phyloP scores from a whole-genome alignment of 257 asterid species.

The Eustoma russellianum region DNA sequence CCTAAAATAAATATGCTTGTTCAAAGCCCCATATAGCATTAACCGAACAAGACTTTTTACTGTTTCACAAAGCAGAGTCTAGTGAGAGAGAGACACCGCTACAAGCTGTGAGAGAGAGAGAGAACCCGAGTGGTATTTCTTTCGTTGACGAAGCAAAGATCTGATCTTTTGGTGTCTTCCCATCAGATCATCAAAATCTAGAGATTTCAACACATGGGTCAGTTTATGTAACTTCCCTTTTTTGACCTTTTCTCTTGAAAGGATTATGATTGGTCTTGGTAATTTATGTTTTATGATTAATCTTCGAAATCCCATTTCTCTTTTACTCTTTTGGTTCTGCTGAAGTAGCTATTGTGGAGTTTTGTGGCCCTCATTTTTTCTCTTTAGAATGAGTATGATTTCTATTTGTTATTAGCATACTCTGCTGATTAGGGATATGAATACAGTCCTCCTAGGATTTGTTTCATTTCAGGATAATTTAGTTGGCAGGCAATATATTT shows the following conservation, averaged over 20 bases:
- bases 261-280: neutral
- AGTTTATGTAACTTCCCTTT: constrained; percentile 3
- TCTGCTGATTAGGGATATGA: too few species aligned
- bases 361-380: too few species aligned
- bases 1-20: too few species aligned
- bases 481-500: neutral
- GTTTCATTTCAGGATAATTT: too few species aligned
- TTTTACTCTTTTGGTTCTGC: neutral
- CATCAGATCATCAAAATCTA: constrained; percentile 10
- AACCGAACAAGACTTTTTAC: neutral
- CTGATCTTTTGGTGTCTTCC: constrained; percentile 1
- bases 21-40: too few species aligned
- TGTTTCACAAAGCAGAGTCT: neutral
- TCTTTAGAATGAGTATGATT: neutral
- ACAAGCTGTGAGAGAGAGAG: neutral
- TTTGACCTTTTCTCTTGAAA: neutral
- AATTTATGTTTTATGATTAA: neutral
- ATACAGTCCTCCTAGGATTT: too few species aligned
- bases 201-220: neutral
- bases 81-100: constrained; percentile 6
- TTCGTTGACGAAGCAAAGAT: constrained; percentile 11
- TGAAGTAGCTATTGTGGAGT: neutral
- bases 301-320: neutral
- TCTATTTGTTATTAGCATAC: neutral
- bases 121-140: constrained; percentile 13